Evolutionary conservation across 805 yeast species (phyloP), one percentile per base, ranked within the genome.

Genomic region (Wickerhamomyces alni): DNA sequence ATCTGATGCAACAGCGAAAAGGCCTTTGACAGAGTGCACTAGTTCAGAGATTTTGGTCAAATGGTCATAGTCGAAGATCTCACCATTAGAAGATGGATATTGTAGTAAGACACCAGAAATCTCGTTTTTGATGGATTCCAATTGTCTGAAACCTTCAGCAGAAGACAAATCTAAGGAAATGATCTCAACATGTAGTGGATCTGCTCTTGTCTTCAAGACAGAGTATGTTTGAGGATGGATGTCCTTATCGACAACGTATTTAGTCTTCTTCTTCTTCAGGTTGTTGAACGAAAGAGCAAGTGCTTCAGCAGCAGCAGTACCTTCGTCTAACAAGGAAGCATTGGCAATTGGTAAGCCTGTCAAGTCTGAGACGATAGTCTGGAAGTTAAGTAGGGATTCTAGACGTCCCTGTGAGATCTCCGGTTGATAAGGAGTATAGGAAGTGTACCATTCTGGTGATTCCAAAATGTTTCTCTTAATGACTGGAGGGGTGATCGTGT

Each of bases 361-460:
- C 48, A 93, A 72, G 44, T 93, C 95, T 22, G 88, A 65, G 13
- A 93, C 72, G 55, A 91, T 70, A n/a, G 99, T 93, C 66, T 93
- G 99, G 66, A 75, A 93, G 63, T 93, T 93, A 46, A 93, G 68
- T 46, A 93, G 68, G 17, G 93, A 79, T 65, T 91, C 96, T 52
- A 93, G 72, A 53, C 99, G 79, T 39, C 99, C 99, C 65, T 93
- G 99, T 1, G 96, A 84, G 42, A 93, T 89, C 62, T 93, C 99
- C 1, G 99, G 96, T 67, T 93, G 99, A 62, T 93, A 93, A 27
- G 99, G 99, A 18, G 99, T 93, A 61, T 93, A 93, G 1, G 97
- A 87, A 17, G 99, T 93, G 70, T 93, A 93, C 99, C 99, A 93
- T 58, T 88, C 96, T 6, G 99, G 99, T 45, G 82, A 78, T 63